phyloP scores from a whole-genome alignment of 371 early-diverging fungal genomes.

The Haplosporangium sp. region DNA sequence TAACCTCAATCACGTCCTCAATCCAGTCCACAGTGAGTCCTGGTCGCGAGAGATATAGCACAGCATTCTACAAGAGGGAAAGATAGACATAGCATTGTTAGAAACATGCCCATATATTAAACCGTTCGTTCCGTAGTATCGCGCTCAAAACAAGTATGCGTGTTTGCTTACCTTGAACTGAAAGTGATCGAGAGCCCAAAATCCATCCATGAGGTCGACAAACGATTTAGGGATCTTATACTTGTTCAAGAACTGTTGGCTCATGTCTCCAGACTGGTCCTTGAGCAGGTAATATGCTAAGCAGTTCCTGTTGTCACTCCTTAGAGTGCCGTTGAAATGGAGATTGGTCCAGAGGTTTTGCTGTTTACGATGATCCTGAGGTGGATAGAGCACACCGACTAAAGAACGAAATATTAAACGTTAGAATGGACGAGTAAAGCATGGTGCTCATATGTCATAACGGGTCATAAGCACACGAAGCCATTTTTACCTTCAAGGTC shows the following conservation, averaged over 20 bases:
- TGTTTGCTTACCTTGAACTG: slow-evolving; percentile 40
- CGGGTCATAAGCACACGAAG: background rate
- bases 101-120: too few relatives aligned
- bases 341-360: slow-evolving; percentile 52
- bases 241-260: slow-evolving; percentile 36
- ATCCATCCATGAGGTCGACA: slow-evolving; percentile 54
- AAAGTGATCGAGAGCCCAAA: slow-evolving; percentile 54
- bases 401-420: background rate
- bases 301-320: slow-evolving; percentile 46
- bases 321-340: slow-evolving; percentile 36
- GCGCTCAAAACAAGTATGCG: too few relatives aligned
- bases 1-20: slow-evolving; percentile 47
- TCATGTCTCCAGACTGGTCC: slow-evolving; percentile 34
- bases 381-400: slow-evolving; percentile 41
- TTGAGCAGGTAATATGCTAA: slow-evolving; percentile 51
- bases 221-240: slow-evolving; percentile 43
- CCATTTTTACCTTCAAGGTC: slow-evolving; percentile 20
- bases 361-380: slow-evolving; percentile 30
- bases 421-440: background rate
- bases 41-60: slow-evolving; percentile 50
- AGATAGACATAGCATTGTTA: too few relatives aligned
- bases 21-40: slow-evolving; percentile 53
- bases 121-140: too few relatives aligned
- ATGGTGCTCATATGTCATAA: background rate
- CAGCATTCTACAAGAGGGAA: slow-evolving; percentile 52